These are phyloP conservation scores for Beauveria caledonica DNA, from an alignment of 2,329 filamentous ascomycete genomes.

Conservation along the genomic window DNA sequence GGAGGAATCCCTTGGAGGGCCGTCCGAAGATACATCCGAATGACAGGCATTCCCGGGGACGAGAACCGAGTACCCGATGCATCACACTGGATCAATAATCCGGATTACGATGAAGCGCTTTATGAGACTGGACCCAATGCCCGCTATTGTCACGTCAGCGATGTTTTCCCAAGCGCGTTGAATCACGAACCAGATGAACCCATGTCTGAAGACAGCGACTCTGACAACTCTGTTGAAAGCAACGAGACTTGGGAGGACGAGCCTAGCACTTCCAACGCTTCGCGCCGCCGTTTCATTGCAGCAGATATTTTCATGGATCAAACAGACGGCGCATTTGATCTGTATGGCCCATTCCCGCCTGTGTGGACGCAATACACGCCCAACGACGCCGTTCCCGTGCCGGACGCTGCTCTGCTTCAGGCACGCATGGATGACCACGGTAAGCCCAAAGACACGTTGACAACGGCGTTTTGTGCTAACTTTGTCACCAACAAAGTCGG, in stretches of 20 bases:
- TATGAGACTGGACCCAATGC: background rate
- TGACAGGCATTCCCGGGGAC: background rate
- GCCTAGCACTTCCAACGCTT: too few relatives aligned
- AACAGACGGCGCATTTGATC: background rate
- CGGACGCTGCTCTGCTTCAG: background rate
- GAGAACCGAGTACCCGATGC: background rate
- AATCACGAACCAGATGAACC: background rate
- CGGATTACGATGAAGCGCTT: background rate
- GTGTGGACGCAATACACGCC: background rate
- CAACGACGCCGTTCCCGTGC: background rate
- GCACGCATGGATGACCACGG: background rate
- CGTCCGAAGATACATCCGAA: constrained; percentile 7
- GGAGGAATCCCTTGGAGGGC: constrained; percentile 11
- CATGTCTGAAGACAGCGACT: background rate
- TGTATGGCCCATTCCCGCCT: background rate
- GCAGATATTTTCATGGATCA: background rate
- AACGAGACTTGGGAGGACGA: background rate
- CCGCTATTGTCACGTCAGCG: background rate
- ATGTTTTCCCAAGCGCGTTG: background rate
- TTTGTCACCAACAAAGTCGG: background rate
- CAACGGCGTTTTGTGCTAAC: background rate
- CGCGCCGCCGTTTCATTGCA: background rate
- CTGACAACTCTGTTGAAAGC: background rate
- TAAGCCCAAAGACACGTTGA: background rate
- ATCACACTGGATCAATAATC: background rate